Evolutionary conservation across 495 filamentous ascomycete species (phyloP), one percentile per base, ranked within the genome.

Genomic region (Trichodelitschia bisporula): DNA sequence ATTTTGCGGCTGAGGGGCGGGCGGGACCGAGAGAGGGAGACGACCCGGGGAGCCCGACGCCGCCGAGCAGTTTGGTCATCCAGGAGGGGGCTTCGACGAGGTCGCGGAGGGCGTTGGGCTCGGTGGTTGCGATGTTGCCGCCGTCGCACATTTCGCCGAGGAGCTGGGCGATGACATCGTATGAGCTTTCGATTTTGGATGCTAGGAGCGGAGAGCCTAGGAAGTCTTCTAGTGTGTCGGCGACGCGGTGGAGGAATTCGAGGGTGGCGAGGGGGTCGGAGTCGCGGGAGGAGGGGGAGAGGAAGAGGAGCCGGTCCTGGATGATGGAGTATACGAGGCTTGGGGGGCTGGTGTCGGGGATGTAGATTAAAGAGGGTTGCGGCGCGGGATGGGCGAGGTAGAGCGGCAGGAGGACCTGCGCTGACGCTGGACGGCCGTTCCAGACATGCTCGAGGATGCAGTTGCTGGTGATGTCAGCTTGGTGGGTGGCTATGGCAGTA

Each of bases 131-230:
- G 9, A 92, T 61, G n/a, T 70, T 60, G 2, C 86, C 89, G 9
- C 68, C 82, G 64, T 99, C 86, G 48, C 83, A 91, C 72, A 95
- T 92, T 54, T 99, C 86, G 40, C 71, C 73, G 17, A 95, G 59
- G 4, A 99, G 54, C 51, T 95, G 89, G 12, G 82, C 82, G 15
- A 91, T 77, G 26, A 95, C 72, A 67, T 95, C 79, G 46, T 95
- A 99, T 48, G 66, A 77, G 18, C 57, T 57, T 48, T 91, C 79
- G 41, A 99, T 71, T 53, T 83, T 91, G 35, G 57, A 59, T 11
- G 79, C 72, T 14, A 91, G 54, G 31, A 99, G 50, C 2, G 86
- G 86, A n/a, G 77, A 63, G 19, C 84, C 84, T 9, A 95, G 58
- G 44, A 93, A 95, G 34, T 93, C 86, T 53, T 99, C 89, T 13